A percentile compares a stretch with the other conserved stretches of the same genome.
phyloP scores from a whole-genome alignment of 1,139 yeast species.

The Blastobotrys malaysiensis region DNA sequence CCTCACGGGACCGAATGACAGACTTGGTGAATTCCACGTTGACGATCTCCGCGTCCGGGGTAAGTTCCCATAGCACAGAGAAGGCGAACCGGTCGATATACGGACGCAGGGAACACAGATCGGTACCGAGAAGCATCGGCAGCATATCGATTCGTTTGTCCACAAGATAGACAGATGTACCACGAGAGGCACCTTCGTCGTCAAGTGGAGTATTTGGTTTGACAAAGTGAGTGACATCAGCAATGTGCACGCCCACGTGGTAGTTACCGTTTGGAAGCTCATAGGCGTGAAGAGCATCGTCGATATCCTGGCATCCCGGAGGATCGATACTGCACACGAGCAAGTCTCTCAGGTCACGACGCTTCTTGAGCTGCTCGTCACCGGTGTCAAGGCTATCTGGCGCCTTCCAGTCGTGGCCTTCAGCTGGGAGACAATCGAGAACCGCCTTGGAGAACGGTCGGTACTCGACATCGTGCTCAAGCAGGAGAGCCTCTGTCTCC shows the following conservation, averaged over 20 bases:
- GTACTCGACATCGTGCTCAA: slow-evolving; percentile 95
- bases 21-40: slow-evolving; percentile 79
- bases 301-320: slow-evolving; percentile 97
- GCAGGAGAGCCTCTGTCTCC: slow-evolving; percentile 88
- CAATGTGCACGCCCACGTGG: slow-evolving; percentile 98
- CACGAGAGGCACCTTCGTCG: slow-evolving; percentile 94
- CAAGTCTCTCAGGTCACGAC: slow-evolving; percentile 82
- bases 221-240: slow-evolving; percentile 97
- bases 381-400: slow-evolving; percentile 58
- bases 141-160: slow-evolving; percentile 99
- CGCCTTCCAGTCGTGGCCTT: slow-evolving; percentile 90
- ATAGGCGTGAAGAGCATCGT: slow-evolving; percentile 93
- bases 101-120: slow-evolving; percentile 90
- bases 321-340: slow-evolving; percentile 96
- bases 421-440: slow-evolving; percentile 83
- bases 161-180: slow-evolving; percentile 95
- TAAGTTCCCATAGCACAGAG: slow-evolving; percentile 93
- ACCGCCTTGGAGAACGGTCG: slow-evolving; percentile 94
- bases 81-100: slow-evolving; percentile 95
- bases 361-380: slow-evolving; percentile 36
- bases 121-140: slow-evolving; percentile 92
- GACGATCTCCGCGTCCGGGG: slow-evolving; percentile 80
- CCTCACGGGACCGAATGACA: slow-evolving; percentile 85
- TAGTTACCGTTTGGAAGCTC: slow-evolving; percentile 83
- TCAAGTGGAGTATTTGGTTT: slow-evolving; percentile 90